Evolutionary conservation across 257 asterid species (phyloP).

Genomic region (Fraxinus excelsior): DNA sequence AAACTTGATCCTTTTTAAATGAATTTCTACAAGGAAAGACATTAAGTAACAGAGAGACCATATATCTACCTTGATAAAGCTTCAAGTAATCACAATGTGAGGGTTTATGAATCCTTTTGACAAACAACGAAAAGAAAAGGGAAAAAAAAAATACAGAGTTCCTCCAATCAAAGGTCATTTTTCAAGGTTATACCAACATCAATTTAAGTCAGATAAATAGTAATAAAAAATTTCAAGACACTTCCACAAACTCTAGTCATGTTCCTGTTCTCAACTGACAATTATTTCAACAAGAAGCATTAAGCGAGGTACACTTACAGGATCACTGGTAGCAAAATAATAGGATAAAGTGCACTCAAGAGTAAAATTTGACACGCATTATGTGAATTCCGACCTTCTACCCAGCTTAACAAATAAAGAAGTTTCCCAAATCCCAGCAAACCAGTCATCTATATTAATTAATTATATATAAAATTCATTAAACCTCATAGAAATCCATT

Average conservation of each 20-base stretch:
- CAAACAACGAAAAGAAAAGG: neutral
- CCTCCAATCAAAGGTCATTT: neutral
- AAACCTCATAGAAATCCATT: neutral
- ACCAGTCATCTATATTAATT: neutral
- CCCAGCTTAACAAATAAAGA: neutral
- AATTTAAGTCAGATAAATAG: neutral
- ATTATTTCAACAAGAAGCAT: neutral
- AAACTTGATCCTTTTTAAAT: neutral
- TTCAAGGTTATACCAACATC: neutral
- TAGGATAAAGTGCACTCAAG: neutral
- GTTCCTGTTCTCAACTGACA: neutral
- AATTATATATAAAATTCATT: neutral
- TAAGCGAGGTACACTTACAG: neutral
- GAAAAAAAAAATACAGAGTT: no score
- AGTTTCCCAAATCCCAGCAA: neutral
- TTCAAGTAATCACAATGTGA: neutral
- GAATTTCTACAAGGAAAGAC: neutral
- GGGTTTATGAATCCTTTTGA: neutral
- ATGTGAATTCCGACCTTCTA: constrained; percentile 12
- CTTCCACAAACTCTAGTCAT: neutral
- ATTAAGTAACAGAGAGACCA: neutral
- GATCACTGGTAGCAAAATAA: neutral
- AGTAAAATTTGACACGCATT: neutral
- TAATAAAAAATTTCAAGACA: neutral
- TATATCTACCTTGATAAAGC: neutral